Evolutionary conservation across 257 asterid species (phyloP).

Genomic region (Solanum pimpinellifolium): DNA sequence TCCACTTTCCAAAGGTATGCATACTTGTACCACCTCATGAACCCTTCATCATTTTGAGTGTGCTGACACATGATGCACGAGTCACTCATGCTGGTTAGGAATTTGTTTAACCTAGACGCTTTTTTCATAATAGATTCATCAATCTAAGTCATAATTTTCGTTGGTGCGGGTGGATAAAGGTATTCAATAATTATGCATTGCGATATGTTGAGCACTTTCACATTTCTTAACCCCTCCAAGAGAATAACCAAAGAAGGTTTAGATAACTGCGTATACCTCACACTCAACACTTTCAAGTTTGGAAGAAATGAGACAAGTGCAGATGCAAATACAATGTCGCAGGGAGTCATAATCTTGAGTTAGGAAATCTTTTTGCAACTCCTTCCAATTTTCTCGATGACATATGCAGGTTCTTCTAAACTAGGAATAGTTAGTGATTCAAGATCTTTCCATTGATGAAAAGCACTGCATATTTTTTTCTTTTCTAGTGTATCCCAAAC

Average conservation of each 20-base stretch:
- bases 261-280: constrained; percentile 43
- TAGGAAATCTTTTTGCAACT: constrained; percentile 43
- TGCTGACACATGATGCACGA: constrained; percentile 60
- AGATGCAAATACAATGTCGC: constrained; percentile 35
- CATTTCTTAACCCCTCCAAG: constrained; percentile 37
- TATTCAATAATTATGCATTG: constrained; percentile 45
- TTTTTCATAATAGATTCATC: constrained; percentile 33
- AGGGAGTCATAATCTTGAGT: constrained; percentile 63
- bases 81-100: constrained; percentile 41
- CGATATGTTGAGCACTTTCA: constrained; percentile 76
- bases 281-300: constrained; percentile 53
- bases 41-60: constrained; percentile 54
- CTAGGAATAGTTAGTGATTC: constrained; percentile 72
- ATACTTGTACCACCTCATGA: constrained; percentile 72
- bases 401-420: constrained; percentile 51
- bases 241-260: constrained; percentile 35
- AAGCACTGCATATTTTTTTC: constrained; percentile 47
- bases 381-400: constrained; percentile 47
- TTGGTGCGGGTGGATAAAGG: constrained; percentile 20
- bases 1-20: constrained; percentile 74
- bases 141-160: constrained; percentile 17
- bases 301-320: constrained; percentile 38
- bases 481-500: constrained; percentile 15
- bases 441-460: constrained; percentile 45
- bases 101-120: constrained; percentile 29